Evolutionary conservation across 306 rosid species (phyloP).

Genomic region (Corylus heterophylla): DNA sequence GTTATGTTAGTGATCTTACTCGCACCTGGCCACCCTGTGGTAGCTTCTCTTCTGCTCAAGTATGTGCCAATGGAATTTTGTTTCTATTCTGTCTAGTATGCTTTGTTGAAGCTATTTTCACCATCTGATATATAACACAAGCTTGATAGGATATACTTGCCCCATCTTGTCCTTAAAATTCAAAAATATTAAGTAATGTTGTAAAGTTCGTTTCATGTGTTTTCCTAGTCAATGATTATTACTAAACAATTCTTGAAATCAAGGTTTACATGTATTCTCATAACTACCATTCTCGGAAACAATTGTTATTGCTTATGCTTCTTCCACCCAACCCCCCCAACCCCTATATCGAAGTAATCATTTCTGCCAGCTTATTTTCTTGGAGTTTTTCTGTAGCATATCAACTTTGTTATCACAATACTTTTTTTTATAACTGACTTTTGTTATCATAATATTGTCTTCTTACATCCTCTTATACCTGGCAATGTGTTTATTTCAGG

Average conservation of each 20-base stretch:
- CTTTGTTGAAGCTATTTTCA: slow-evolving; percentile 19
- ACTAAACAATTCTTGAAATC: neutral
- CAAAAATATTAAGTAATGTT: neutral
- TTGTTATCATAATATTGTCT: neutral
- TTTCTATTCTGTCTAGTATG: slow-evolving; percentile 71
- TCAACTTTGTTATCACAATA: neutral
- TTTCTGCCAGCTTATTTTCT: neutral
- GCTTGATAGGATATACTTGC: slow-evolving; percentile 9
- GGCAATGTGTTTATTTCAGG: slow-evolving; percentile 52
- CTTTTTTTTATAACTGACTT: neutral
- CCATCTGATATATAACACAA: slow-evolving; percentile 12
- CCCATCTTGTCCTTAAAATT: neutral
- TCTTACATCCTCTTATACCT: neutral
- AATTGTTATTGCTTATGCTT: neutral
- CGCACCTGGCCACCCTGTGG: slow-evolving; percentile 98
- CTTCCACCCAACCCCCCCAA: neutral
- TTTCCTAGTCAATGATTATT: neutral
- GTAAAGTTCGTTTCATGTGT: slow-evolving; percentile 1
- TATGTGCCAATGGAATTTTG: slow-evolving; percentile 22
- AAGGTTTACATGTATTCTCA: neutral
- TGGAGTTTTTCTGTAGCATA: neutral
- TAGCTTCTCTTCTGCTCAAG: slow-evolving; percentile 80
- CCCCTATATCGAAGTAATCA: too few relatives aligned
- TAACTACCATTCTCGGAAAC: neutral
- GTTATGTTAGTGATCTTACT: slow-evolving; percentile 91